A percentile compares a stretch with the other conserved stretches of the same genome.
These are phyloP conservation scores for Nicotiana noctiflora DNA, from an alignment of 257 asterid genomes.

Conservation along the genomic window DNA sequence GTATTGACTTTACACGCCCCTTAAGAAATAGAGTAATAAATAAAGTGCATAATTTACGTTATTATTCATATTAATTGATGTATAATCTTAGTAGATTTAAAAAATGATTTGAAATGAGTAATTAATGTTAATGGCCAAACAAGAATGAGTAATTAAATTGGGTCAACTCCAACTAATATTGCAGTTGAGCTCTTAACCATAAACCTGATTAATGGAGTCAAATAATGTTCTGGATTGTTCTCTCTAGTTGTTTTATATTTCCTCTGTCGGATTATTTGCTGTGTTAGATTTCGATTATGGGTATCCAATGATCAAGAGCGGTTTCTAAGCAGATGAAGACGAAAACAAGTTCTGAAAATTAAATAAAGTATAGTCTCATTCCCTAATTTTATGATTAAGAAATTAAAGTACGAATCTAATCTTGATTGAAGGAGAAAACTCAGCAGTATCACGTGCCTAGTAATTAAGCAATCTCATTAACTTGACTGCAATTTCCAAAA, in stretches of 20 bases:
- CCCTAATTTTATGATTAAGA: background rate
- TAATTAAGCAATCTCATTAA: constrained; percentile 1
- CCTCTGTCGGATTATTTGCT: background rate
- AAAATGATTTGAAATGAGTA: too few species aligned
- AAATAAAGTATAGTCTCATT: background rate
- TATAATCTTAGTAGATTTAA: too few species aligned
- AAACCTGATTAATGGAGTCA: background rate
- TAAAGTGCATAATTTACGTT: too few species aligned
- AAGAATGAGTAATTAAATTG: too few species aligned
- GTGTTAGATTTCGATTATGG: background rate
- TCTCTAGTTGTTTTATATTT: background rate
- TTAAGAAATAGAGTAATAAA: too few species aligned
- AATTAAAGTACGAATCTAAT: background rate
- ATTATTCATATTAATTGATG: too few species aligned
- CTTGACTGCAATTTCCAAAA: constrained; percentile 15
- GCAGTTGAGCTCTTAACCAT: too few species aligned
- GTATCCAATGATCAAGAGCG: background rate
- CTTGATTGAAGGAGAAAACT: constrained; percentile 10
- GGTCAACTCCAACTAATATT: too few species aligned
- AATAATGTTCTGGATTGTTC: background rate
- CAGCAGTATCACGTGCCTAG: constrained; percentile 21
- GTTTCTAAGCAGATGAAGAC: background rate
- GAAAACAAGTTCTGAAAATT: background rate
- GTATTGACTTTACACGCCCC: too few species aligned
- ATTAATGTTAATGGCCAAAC: too few species aligned